Conservation (phyloP, 352 stramenopile genomes). For the Phytophthora constricta region DNA sequence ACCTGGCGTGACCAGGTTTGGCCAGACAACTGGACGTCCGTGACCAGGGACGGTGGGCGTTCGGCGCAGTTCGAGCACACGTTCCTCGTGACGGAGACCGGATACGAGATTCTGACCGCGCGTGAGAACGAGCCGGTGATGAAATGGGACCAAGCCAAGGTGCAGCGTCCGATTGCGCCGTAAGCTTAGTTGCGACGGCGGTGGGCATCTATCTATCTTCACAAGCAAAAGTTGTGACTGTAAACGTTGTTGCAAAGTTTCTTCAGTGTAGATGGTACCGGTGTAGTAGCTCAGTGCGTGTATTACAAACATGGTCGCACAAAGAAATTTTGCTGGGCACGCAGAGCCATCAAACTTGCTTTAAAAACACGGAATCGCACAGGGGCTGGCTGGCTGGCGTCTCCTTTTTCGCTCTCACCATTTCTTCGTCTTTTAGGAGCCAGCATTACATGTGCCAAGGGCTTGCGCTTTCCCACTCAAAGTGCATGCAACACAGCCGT, state of each 20-base stretch:
- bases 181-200: too few relatives aligned
- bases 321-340: too few relatives aligned
- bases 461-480: too few relatives aligned
- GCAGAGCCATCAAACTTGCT: conserved; percentile 15
- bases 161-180: conserved; percentile 70
- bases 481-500: too few relatives aligned
- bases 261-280: too few relatives aligned
- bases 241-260: too few relatives aligned
- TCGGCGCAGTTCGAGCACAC: conserved; percentile 97
- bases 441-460: too few relatives aligned
- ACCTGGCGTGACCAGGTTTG: conserved; percentile 88
- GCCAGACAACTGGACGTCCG: conserved; percentile 97
- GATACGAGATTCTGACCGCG: conserved; percentile 95
- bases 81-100: conserved; percentile 95
- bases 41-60: conserved; percentile 93
- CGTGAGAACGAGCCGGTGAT: conserved; percentile 78
- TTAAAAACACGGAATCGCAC: too few relatives aligned
- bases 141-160: conserved; percentile 78
- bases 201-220: too few relatives aligned
- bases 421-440: too few relatives aligned
- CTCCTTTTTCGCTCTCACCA: neutral
- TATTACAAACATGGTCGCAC: conserved; percentile 11
- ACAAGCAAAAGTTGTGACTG: too few relatives aligned
- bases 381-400: too few relatives aligned
- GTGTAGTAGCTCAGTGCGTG: conserved; percentile 3